A percentile compares a stretch with the other conserved stretches of the same genome.
Evolutionary conservation across 495 filamentous ascomycete species (phyloP).

Genomic region (Podospora fimiseda): DNA sequence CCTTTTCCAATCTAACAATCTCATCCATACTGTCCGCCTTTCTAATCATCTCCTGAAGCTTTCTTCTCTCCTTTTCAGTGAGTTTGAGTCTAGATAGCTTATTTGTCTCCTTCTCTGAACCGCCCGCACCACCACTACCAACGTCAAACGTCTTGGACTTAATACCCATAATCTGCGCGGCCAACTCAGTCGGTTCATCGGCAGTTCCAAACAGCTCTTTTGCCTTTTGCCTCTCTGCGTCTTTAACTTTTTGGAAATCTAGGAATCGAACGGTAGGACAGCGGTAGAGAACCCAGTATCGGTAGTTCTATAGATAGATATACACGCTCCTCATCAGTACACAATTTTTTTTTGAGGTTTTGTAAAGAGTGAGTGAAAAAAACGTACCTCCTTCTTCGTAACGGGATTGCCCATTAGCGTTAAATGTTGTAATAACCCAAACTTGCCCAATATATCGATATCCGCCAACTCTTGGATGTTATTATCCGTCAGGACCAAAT

Average conservation of each 20-base stretch:
- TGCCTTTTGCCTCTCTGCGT: constrained; percentile 69
- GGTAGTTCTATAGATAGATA: constrained; percentile 63
- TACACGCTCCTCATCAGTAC: constrained; percentile 3
- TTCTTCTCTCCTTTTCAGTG: constrained; percentile 71
- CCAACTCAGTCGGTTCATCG: constrained; percentile 70
- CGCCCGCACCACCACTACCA: constrained; percentile 18
- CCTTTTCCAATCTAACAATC: constrained; percentile 75
- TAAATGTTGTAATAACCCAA: constrained; percentile 68
- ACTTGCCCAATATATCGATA: constrained; percentile 70
- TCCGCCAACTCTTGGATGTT: constrained; percentile 75
- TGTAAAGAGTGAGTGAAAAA: background rate
- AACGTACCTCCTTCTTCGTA: constrained; percentile 78
- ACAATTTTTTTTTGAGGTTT: background rate
- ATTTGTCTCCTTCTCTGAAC: constrained; percentile 35
- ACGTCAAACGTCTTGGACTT: constrained; percentile 80
- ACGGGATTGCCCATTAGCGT: constrained; percentile 82
- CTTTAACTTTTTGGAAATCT: constrained; percentile 87
- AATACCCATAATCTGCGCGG: constrained; percentile 72
- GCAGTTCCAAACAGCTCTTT: constrained; percentile 73
- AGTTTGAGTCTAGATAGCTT: constrained; percentile 59
- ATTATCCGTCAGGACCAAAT: constrained; percentile 72
- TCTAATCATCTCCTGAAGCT: constrained; percentile 49
- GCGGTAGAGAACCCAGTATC: constrained; percentile 84
- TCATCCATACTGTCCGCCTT: constrained; percentile 80
- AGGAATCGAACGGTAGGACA: constrained; percentile 81